Evolutionary conservation across 2,329 filamentous ascomycete genomes (phyloP), one percentile per base, ranked within the genome.

Genomic region (Fusarium sacchari): DNA sequence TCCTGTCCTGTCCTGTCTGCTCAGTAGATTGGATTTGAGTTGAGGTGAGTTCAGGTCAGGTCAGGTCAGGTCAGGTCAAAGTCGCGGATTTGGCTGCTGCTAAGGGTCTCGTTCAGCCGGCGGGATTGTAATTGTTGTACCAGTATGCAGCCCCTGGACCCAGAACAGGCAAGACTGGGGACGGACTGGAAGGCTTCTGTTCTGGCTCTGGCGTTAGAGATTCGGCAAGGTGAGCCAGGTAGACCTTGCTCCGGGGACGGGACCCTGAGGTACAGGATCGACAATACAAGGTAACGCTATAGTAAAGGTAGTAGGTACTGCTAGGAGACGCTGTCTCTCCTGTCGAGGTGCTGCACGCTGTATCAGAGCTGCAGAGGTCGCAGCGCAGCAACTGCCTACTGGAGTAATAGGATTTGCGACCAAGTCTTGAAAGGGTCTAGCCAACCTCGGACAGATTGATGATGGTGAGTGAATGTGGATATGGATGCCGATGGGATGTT

Each of bases 121-220:
- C 57, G 62, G 62, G 71, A 58, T 72, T 56, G 63, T 65, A 73
- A 71, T 72, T 52, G 60, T n/a, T n/a, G n/a, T n/a, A n/a, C n/a
- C n/a, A n/a, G n/a, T 60, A 71, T 69, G 64, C 47, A 74, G 71
- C 72, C 72, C 72, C 72, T 74, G 71, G 71, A 72, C 67, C 67
- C 57, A 65, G 72, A 67, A 49, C 52, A 50, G 59, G 53, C 57
- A 69, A 63, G 62, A 59, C 61, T 62, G 57, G 46, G 40, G 50
- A 53, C 44, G 53, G 47, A 55, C 56, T 68, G 53, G 66, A 71
- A 73, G 64, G 53, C 61, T 73, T 73, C 71, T 73, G 55, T 67
- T 67, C 46, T 67, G 49, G 30, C 60, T 66, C 61, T 65, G 47
- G 36, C 56, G 43, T 50, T 49, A 49, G 39, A 47, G 32, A 39